A percentile compares a stretch with the other conserved stretches of the same genome.
Evolutionary conservation across 441 rosid genomes (phyloP).

Genomic region (Croton setiger): DNA sequence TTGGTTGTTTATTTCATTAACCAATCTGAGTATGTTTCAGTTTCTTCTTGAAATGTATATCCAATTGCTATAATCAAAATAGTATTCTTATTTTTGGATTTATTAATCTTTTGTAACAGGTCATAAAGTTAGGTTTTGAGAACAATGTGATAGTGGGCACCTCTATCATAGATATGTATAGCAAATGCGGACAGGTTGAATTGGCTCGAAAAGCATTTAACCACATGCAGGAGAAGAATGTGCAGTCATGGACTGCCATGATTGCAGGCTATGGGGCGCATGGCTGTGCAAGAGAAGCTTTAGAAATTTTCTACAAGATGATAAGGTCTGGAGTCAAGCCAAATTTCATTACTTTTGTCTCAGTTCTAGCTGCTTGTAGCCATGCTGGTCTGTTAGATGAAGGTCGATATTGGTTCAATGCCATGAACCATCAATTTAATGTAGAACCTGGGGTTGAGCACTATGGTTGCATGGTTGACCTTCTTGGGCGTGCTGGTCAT

Average conservation of each 20-base stretch:
- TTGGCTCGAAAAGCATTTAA: slow-evolving; percentile 57
- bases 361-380: slow-evolving; percentile 75
- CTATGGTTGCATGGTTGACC: slow-evolving; percentile 87
- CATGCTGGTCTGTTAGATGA: slow-evolving; percentile 75
- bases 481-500: slow-evolving; percentile 76
- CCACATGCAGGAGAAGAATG: slow-evolving; percentile 56
- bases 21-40: neutral
- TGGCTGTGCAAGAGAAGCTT: slow-evolving; percentile 62
- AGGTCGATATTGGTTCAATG: slow-evolving; percentile 74
- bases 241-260: slow-evolving; percentile 83
- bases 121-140: slow-evolving; percentile 63
- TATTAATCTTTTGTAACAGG: slow-evolving; percentile 36
- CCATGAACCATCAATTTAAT: slow-evolving; percentile 48
- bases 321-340: slow-evolving; percentile 51
- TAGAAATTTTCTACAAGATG: slow-evolving; percentile 68
- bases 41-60: neutral
- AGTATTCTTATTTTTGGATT: slow-evolving; percentile 12
- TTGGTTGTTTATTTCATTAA: neutral
- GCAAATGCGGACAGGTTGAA: slow-evolving; percentile 77
- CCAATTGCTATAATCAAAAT: neutral
- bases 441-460: slow-evolving; percentile 85
- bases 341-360: slow-evolving; percentile 70
- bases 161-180: slow-evolving; percentile 74
- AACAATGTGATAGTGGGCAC: slow-evolving; percentile 64
- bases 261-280: slow-evolving; percentile 84